phyloP scores from a whole-genome alignment of 106 monocot genomes.

The Gastrodia elata region DNA sequence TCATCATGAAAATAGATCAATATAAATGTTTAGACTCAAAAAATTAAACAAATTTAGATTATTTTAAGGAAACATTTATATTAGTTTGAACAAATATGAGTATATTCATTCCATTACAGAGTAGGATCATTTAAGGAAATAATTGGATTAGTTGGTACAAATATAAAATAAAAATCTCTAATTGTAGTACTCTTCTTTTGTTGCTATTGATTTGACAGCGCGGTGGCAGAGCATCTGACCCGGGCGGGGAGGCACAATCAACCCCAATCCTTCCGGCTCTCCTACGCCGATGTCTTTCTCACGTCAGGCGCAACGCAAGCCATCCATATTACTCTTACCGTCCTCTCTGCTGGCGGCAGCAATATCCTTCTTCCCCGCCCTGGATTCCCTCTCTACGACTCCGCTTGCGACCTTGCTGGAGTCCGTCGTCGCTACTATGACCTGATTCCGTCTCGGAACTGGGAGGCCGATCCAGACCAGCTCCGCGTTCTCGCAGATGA shows the following conservation, averaged over 20 bases:
- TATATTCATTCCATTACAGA: no score
- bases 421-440: constrained; percentile 80
- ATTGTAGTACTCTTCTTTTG: no score
- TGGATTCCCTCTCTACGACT: constrained; percentile 76
- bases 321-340: constrained; percentile 39
- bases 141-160: no score
- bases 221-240: constrained; percentile 24
- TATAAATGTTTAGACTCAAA: no score
- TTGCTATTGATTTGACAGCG: background rate
- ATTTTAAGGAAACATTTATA: no score
- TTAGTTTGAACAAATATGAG: no score
- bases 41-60: no score
- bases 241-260: background rate
- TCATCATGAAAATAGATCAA: no score
- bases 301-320: constrained; percentile 75
- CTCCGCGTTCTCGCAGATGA: constrained; percentile 37
- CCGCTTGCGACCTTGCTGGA: constrained; percentile 46
- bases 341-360: constrained; percentile 41
- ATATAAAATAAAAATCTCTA: no score
- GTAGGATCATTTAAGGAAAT: no score
- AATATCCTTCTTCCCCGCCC: constrained; percentile 82
- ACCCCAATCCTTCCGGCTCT: background rate
- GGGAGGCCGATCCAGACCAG: constrained; percentile 56
- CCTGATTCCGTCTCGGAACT: constrained; percentile 35
- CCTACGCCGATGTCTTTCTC: constrained; percentile 58